phyloP scores from a whole-genome alignment of 2,329 filamentous ascomycete genomes.

The Lecanicillium sp. region DNA sequence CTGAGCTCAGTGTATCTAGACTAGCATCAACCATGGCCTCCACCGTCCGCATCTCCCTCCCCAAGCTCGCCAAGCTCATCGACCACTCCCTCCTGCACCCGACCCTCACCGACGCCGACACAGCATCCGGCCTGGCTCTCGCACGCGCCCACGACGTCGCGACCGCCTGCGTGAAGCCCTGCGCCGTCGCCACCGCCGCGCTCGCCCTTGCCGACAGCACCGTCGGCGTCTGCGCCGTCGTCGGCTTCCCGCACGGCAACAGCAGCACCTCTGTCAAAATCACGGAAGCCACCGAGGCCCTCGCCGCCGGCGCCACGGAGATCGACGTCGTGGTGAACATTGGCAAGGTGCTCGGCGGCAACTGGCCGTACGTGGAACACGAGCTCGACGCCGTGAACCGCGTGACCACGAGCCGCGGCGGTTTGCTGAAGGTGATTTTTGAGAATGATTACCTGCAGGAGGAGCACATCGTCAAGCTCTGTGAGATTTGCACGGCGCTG shows the following conservation, averaged over 20 bases:
- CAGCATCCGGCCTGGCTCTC: slow-evolving; percentile 42
- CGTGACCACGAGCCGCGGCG: slow-evolving; percentile 36
- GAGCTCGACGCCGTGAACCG: slow-evolving; percentile 48
- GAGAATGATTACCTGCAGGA: slow-evolving; percentile 52
- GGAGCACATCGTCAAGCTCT: slow-evolving; percentile 45
- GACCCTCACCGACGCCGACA: slow-evolving; percentile 52
- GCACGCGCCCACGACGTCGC: slow-evolving; percentile 43
- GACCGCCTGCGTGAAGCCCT: slow-evolving; percentile 54
- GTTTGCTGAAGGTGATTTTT: slow-evolving; percentile 55
- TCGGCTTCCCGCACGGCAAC: slow-evolving; percentile 57
- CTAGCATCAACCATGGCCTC: slow-evolving; percentile 13
- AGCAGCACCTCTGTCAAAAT: slow-evolving; percentile 49
- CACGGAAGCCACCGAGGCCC: slow-evolving; percentile 44
- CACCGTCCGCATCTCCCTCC: slow-evolving; percentile 36
- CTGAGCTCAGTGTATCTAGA: too few species aligned
- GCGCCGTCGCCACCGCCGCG: slow-evolving; percentile 43
- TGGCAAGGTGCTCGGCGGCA: slow-evolving; percentile 48
- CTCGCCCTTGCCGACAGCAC: slow-evolving; percentile 39
- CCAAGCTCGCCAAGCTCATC: slow-evolving; percentile 47
- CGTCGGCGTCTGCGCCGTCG: slow-evolving; percentile 50
- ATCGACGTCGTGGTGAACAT: slow-evolving; percentile 58
- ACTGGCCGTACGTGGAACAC: slow-evolving; percentile 50
- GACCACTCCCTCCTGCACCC: slow-evolving; percentile 60
- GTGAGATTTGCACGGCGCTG: slow-evolving; percentile 46
- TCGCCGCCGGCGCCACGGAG: slow-evolving; percentile 42